phyloP scores from a whole-genome alignment of 2,329 filamentous ascomycete genomes.

The Pestalotiopsis sp. region DNA sequence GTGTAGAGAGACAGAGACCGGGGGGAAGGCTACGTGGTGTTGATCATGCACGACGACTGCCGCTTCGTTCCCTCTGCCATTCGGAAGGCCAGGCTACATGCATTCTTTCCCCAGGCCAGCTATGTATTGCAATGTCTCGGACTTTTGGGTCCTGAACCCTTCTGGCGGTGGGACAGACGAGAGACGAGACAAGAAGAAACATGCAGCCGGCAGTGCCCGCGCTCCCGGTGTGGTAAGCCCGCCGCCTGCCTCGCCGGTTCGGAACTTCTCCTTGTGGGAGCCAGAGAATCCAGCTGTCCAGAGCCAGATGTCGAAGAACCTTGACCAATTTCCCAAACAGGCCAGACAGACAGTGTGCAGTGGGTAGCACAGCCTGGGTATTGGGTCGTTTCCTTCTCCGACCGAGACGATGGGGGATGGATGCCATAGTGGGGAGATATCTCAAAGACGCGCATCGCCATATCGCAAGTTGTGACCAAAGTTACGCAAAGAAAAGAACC shows the following conservation, averaged over 20 bases:
- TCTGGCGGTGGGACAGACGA: background rate
- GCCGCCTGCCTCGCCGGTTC: background rate
- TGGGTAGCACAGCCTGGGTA: background rate
- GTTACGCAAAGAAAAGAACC: constrained; percentile 1
- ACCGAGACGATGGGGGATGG: background rate
- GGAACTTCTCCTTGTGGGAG: constrained; percentile 3
- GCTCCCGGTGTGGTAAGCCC: background rate
- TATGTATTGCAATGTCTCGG: background rate
- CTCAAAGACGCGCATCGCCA: background rate
- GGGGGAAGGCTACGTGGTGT: background rate
- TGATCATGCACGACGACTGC: constrained; percentile 8
- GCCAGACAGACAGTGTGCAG: background rate
- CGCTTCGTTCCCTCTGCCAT: background rate
- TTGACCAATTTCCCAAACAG: background rate
- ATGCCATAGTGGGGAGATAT: background rate
- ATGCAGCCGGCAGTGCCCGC: background rate
- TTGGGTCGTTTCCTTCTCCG: background rate
- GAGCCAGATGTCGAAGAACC: too few species aligned
- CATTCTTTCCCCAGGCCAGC: background rate
- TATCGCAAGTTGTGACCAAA: constrained; percentile 14
- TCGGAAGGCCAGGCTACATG: background rate
- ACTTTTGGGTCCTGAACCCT: background rate
- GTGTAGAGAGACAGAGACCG: too few species aligned
- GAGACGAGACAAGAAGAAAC: background rate
- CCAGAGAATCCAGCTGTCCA: background rate